Conservation (phyloP, 352 stramenopile species). For the Phytophthora multivora region DNA sequence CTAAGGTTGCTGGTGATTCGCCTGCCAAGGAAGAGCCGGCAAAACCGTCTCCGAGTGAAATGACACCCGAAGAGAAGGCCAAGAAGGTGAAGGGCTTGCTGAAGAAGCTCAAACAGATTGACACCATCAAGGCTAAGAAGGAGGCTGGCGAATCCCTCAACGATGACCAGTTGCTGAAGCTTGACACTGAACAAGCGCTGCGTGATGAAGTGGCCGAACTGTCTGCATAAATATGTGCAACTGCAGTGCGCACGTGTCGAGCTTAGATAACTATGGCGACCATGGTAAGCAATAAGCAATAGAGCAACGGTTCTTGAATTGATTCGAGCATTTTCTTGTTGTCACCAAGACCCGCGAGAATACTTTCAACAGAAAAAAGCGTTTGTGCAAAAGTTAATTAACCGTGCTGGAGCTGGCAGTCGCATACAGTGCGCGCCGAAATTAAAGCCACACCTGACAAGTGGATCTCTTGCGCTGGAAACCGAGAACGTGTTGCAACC, state of each 20-base stretch:
- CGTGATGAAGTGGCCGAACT: conserved; percentile 72
- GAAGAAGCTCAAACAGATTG: conserved; percentile 91
- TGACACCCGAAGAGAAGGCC: conserved; percentile 81
- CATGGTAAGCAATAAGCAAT: conserved; percentile 9
- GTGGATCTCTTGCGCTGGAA: too few species aligned
- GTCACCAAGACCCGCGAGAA: neutral
- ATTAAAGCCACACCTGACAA: too few species aligned
- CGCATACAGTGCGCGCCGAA: too few species aligned
- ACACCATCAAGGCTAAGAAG: conserved; percentile 81
- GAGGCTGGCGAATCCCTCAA: conserved; percentile 76
- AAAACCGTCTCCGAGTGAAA: conserved; percentile 25
- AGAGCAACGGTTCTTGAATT: conserved; percentile 10
- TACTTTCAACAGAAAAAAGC: too few species aligned
- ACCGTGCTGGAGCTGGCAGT: neutral
- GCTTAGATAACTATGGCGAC: conserved; percentile 5
- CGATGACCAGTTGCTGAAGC: conserved; percentile 81
- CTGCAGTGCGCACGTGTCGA: conserved; percentile 1
- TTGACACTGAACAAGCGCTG: conserved; percentile 65
- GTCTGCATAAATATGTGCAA: conserved; percentile 34
- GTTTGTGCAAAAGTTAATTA: neutral
- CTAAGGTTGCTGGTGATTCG: conserved; percentile 37
- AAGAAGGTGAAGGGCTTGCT: conserved; percentile 85
- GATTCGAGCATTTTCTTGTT: conserved; percentile 5
- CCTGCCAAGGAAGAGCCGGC: conserved; percentile 26
- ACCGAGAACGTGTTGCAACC: too few species aligned